Evolutionary conservation across 768 basidiomycete genomes (phyloP).

Genomic region (Gloeostereum incarnatum): DNA sequence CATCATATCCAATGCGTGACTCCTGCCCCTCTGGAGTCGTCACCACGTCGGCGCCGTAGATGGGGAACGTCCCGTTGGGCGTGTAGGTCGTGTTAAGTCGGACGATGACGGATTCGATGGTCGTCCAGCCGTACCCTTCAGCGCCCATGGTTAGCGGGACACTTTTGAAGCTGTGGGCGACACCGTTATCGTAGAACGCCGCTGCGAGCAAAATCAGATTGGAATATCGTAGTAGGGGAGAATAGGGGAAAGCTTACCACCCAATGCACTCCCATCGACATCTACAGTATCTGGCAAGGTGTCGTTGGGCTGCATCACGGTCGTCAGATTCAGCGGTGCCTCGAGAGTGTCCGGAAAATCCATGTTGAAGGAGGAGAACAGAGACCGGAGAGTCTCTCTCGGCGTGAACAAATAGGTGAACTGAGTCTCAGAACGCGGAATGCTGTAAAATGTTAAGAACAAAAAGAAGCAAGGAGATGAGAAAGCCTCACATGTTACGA

Average conservation of each 20-base stretch:
- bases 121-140: constrained; percentile 12
- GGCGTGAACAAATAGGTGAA: constrained; percentile 27
- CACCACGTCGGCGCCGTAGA: constrained; percentile 6
- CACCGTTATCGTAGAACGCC: constrained; percentile 24
- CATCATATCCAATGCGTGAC: constrained; percentile 8
- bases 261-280: constrained; percentile 12
- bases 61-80: constrained; percentile 13
- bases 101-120: constrained; percentile 14
- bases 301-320: constrained; percentile 13
- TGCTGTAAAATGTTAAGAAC: constrained; percentile 8
- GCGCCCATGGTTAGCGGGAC: constrained; percentile 10
- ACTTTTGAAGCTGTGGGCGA: constrained; percentile 17
- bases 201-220: constrained; percentile 11
- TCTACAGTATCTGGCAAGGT: constrained; percentile 15
- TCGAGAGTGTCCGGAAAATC: constrained; percentile 18
- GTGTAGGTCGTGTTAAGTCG: constrained; percentile 14
- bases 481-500: constrained; percentile 20
- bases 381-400: constrained; percentile 16
- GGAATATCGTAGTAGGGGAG: not conserved
- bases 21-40: constrained; percentile 4
- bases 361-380: constrained; percentile 23
- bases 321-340: constrained; percentile 13
- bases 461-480: not conserved
- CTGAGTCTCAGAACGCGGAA: constrained; percentile 12
- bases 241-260: constrained; percentile 11